phyloP scores from a whole-genome alignment of 768 basidiomycete species.

The Heimioporus sp. region DNA sequence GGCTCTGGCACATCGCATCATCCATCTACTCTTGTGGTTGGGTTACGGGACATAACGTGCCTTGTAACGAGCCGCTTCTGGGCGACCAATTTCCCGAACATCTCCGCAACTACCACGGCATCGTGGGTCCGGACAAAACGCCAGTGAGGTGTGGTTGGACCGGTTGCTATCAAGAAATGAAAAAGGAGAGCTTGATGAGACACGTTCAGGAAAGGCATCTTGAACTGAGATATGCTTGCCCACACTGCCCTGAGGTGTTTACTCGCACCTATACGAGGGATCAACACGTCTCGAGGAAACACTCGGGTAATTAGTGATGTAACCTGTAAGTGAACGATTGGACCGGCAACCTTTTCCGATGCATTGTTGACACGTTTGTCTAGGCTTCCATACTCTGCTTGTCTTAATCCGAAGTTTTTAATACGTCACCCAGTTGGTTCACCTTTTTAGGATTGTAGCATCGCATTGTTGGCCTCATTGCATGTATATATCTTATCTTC shows the following conservation, averaged over 20 bases:
- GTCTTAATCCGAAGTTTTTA: background rate
- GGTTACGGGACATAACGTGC: background rate
- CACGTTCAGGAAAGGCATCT: constrained; percentile 28
- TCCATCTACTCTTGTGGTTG: constrained; percentile 16
- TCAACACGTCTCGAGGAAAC: constrained; percentile 12
- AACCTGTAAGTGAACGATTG: background rate
- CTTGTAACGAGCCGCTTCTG: constrained; percentile 9
- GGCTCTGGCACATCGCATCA: background rate
- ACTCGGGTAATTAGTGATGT: background rate
- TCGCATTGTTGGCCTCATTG: constrained; percentile 3
- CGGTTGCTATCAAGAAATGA: constrained; percentile 19
- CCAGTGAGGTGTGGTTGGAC: constrained; percentile 16
- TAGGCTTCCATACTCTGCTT: background rate
- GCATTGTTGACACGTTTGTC: background rate
- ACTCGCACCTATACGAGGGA: constrained; percentile 25
- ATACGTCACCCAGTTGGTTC: constrained; percentile 1
- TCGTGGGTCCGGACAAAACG: constrained; percentile 15
- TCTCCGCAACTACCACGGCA: constrained; percentile 17
- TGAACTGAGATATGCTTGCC: constrained; percentile 12
- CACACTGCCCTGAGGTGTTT: constrained; percentile 20
- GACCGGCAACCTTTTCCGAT: background rate
- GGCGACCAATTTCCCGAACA: constrained; percentile 17
- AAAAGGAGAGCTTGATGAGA: constrained; percentile 26
- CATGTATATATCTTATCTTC: constrained; percentile 4
- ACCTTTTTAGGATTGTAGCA: background rate